These are phyloP conservation scores for Phytophthora foliorum DNA, from an alignment of 352 stramenopile species.

Conservation along the genomic window DNA sequence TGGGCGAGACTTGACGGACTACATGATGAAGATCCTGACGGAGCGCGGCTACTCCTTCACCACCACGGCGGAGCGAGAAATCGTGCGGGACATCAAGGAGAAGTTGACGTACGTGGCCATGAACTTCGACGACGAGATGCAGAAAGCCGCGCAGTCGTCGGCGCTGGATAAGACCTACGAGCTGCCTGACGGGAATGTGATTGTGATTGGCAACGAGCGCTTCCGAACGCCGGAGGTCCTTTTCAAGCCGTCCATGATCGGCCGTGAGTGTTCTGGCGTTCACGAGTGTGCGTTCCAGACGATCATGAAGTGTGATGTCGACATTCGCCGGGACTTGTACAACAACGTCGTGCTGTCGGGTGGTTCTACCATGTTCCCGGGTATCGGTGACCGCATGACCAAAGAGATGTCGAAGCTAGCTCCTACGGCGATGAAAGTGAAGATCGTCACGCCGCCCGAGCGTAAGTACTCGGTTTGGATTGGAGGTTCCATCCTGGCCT, in stretches of 20 bases:
- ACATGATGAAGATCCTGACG: slow-evolving; percentile 97
- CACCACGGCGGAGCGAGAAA: slow-evolving; percentile 95
- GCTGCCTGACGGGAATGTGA: slow-evolving; percentile 98
- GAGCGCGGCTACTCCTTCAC: slow-evolving; percentile 96
- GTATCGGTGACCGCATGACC: slow-evolving; percentile 95
- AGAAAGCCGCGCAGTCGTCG: slow-evolving; percentile 79
- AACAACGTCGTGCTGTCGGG: slow-evolving; percentile 97
- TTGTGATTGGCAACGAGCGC: slow-evolving; percentile 97
- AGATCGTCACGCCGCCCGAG: slow-evolving; percentile 94
- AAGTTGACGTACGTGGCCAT: slow-evolving; percentile 96
- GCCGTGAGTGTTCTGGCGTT: slow-evolving; percentile 83
- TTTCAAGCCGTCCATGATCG: slow-evolving; percentile 96
- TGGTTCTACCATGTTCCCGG: slow-evolving; percentile 96
- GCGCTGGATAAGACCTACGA: slow-evolving; percentile 96
- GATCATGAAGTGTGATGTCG: slow-evolving; percentile 94
- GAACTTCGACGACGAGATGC: slow-evolving; percentile 95
- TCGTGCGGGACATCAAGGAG: slow-evolving; percentile 98
- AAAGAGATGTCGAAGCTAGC: slow-evolving; percentile 93
- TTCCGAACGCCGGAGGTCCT: slow-evolving; percentile 96
- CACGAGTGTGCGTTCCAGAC: slow-evolving; percentile 85
- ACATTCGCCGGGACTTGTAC: slow-evolving; percentile 96
- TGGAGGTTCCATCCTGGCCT: slow-evolving; percentile 97
- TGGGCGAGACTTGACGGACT: slow-evolving; percentile 95
- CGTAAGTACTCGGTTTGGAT: slow-evolving; percentile 98
- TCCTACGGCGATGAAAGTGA: slow-evolving; percentile 96